phyloP scores from a whole-genome alignment of 352 stramenopile genomes.

The Phytophthora brassicae region DNA sequence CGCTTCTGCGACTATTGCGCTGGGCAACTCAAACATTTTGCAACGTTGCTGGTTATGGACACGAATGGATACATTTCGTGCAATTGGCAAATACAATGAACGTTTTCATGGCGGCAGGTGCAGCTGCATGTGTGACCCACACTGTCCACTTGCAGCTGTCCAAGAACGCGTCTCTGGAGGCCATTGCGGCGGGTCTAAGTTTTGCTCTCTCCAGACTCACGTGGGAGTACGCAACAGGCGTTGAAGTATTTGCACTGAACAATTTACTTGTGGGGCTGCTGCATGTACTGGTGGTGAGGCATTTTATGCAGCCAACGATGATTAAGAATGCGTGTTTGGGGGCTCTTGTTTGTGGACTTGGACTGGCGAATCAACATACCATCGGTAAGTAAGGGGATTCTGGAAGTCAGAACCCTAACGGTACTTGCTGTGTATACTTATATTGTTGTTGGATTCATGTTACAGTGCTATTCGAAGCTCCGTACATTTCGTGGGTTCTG shows the following conservation, averaged over 20 bases:
- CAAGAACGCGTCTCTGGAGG: constrained; percentile 25
- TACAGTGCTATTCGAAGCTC: constrained; percentile 85
- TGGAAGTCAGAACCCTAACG: background rate
- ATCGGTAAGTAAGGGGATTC: constrained; percentile 38
- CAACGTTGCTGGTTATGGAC: background rate
- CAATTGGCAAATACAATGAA: constrained; percentile 43
- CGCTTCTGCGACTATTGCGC: constrained; percentile 45
- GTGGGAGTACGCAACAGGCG: constrained; percentile 90
- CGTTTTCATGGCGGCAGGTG: constrained; percentile 28
- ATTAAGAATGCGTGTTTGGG: constrained; percentile 46
- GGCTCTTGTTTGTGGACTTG: constrained; percentile 87
- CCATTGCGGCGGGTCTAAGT: constrained; percentile 35
- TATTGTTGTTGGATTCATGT: background rate
- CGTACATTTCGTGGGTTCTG: constrained; percentile 72
- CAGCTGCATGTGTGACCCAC: constrained; percentile 41
- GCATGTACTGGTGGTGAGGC: constrained; percentile 53
- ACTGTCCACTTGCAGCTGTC: constrained; percentile 32
- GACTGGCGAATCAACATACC: constrained; percentile 94
- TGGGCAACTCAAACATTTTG: constrained; percentile 7
- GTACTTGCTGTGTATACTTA: background rate
- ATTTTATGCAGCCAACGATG: constrained; percentile 20
- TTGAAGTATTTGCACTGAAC: constrained; percentile 93
- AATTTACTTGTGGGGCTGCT: constrained; percentile 87
- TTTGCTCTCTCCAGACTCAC: constrained; percentile 86
- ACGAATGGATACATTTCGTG: constrained; percentile 27